A percentile compares a stretch with the other conserved stretches of the same genome.
These are phyloP conservation scores for Croton laevigatus DNA, from an alignment of 441 rosid genomes.

Conservation along the genomic window DNA sequence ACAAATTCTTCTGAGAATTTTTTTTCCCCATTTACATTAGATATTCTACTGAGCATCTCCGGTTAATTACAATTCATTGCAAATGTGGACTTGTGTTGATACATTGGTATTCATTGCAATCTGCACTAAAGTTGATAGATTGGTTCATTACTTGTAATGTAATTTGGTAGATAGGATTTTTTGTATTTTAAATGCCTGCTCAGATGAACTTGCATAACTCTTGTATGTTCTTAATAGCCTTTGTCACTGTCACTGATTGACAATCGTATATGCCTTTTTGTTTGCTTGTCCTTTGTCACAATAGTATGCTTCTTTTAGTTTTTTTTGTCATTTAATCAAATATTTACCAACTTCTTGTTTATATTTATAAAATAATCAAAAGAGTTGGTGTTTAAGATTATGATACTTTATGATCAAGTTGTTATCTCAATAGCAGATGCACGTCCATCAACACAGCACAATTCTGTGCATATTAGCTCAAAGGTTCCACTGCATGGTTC, in stretches of 20 bases:
- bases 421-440: slow-evolving; percentile 35
- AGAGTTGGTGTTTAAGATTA: slow-evolving; percentile 9
- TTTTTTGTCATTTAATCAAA: background rate
- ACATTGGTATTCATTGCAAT: background rate
- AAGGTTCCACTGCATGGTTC: slow-evolving; percentile 49
- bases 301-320: no score
- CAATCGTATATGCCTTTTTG: no score
- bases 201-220: background rate
- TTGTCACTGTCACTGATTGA: background rate
- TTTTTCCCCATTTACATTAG: slow-evolving; percentile 27
- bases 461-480: slow-evolving; percentile 60
- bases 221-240: background rate
- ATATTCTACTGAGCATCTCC: background rate
- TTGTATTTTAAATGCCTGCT: background rate
- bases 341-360: background rate
- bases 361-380: background rate
- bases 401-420: slow-evolving; percentile 3
- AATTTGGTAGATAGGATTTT: background rate
- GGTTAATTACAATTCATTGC: background rate
- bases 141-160: background rate
- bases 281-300: no score
- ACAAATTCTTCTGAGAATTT: slow-evolving; percentile 23
- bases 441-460: slow-evolving; percentile 36
- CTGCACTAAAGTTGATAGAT: no score
- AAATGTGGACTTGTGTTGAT: background rate